Conservation (phyloP, 75 land plant genomes). For the Sequoiadendron giganteum region DNA sequence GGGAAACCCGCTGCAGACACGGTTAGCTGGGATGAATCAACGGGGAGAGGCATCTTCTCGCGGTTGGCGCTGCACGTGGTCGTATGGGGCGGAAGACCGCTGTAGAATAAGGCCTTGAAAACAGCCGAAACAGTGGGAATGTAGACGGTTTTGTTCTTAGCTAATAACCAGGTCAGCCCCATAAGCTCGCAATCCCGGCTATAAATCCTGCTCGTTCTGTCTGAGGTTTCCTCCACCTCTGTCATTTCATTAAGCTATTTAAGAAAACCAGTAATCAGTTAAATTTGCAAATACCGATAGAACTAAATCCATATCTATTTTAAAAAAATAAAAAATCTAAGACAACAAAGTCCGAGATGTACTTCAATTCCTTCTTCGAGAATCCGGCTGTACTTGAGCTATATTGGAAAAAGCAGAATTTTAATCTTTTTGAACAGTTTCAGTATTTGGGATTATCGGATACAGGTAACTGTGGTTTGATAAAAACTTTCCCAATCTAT, state of each 20-base stretch:
- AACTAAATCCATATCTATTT: not conserved
- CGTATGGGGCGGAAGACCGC: not conserved
- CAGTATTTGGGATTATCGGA: no score
- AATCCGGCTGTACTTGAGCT: no score
- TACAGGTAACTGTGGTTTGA: no score
- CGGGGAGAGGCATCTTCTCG: conserved; percentile 68
- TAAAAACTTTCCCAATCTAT: no score
- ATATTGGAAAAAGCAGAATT: no score
- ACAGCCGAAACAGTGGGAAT: conserved; percentile 54
- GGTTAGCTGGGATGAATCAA: conserved; percentile 28
- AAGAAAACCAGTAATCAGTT: not conserved
- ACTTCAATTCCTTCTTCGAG: no score
- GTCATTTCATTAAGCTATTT: not conserved
- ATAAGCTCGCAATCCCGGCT: conserved; percentile 64
- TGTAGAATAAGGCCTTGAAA: conserved; percentile 51
- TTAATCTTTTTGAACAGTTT: no score
- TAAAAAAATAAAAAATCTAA: no score
- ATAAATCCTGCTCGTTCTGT: conserved; percentile 35
- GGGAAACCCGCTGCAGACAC: not conserved
- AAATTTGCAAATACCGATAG: not conserved
- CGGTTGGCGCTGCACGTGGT: conserved; percentile 35
- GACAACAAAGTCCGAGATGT: not conserved
- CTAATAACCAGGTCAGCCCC: conserved; percentile 79
- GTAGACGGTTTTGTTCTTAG: conserved; percentile 53
- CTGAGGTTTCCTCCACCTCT: not conserved